Conservation (phyloP, 176 grass and related monocot species). For the Phragmites australis region DNA sequence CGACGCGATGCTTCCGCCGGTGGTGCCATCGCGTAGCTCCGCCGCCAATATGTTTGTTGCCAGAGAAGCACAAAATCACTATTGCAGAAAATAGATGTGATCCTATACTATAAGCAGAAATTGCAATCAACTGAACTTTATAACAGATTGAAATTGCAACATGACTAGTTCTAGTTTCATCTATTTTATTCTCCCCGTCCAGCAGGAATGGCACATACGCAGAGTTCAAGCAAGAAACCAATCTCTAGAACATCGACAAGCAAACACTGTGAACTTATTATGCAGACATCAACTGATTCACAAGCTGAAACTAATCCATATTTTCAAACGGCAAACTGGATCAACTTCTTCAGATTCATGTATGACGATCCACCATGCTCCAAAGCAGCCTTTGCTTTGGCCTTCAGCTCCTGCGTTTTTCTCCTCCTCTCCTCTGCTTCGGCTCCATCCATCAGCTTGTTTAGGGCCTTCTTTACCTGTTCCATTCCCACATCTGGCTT, state of each 20-base stretch:
- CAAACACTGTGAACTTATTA: background rate
- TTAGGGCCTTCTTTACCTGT: slow-evolving; percentile 37
- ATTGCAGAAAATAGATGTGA: background rate
- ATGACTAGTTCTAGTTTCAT: background rate
- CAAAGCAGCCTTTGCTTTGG: slow-evolving; percentile 25
- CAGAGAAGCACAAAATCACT: background rate
- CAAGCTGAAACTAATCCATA: background rate
- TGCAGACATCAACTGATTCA: background rate
- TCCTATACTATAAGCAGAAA: background rate
- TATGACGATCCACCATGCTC: slow-evolving; percentile 36
- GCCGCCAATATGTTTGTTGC: too few species aligned
- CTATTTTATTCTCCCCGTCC: background rate
- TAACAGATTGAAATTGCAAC: background rate
- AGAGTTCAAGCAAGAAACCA: background rate
- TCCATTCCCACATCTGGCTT: slow-evolving; percentile 18
- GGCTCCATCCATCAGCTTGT: slow-evolving; percentile 36
- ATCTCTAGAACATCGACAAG: background rate
- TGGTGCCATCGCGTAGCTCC: too few species aligned
- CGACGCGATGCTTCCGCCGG: too few species aligned
- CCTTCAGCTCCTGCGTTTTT: background rate
- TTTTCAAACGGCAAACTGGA: slow-evolving; percentile 21
- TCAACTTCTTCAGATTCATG: slow-evolving; percentile 34
- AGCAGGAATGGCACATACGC: background rate
- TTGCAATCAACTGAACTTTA: background rate
- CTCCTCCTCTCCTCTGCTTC: slow-evolving; percentile 27